Base-by-base conservation (phyloP, 768 basidiomycete species). In the Pleurotus tuber-regium region DNA sequence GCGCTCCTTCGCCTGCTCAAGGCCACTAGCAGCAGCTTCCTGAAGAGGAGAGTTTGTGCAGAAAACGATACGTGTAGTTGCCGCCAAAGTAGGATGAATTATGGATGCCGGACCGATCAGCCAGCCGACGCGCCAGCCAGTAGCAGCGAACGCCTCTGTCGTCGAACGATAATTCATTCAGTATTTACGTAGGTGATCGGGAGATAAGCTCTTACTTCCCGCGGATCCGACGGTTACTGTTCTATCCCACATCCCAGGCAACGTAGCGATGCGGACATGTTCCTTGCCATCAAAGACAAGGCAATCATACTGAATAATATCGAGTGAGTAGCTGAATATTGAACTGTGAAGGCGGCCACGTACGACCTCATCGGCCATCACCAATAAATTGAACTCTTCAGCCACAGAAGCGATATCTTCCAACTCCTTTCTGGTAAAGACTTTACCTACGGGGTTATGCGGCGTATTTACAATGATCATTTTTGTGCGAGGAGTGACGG, bases 161-260 rank as follows among this genome's bases (percentile, higher is more conserved):
- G 16, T 56, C 35, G 52, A 44, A 18, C 30, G 46, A 42, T 19
- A 21, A 42, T n/a, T 43, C 36, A 41, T 25, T 41, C 29, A n/a
- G 31, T 10, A 30, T 30, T 11, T 12, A 29, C 33, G 14, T 39
- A 43, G 16, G 25, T 7, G 8, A 48, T 5, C 19, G 21, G 19
- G 53, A 25, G 31, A 26, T 29, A 28, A 18, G 24, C 4, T 68
- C 85, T 72, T 69, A 92, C 92, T 96, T 59, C 94, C 94, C 24
- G 91, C 95, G n/a, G 92, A 95, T 33, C 89, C 85, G 50, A 98
- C 91, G 5, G 96, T 98, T 36, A 99, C 85, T 0, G 97, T 99
- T 38, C 97, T 84, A 58, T 98, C 91, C 95, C 95, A 98, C 91
- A 98, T 97, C 18, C 93, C 92, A 4, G 94, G 95, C n/a, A 99